These are phyloP conservation scores for Geotrichum bryndzae DNA, from an alignment of 1,139 yeast genomes.

Conservation along the genomic window DNA sequence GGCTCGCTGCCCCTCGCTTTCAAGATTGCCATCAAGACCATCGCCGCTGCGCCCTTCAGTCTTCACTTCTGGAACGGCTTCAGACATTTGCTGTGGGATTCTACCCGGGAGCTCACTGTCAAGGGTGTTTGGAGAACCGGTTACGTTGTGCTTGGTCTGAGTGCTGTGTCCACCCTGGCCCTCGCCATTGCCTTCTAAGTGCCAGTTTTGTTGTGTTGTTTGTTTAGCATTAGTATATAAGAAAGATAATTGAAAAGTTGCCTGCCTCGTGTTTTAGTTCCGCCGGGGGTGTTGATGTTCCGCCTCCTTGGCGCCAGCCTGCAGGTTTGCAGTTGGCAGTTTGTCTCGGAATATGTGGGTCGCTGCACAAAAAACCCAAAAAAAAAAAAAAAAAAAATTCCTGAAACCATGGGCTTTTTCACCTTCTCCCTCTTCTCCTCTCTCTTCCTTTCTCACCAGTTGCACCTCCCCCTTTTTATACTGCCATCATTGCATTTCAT, in stretches of 20 bases:
- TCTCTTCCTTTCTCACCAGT: not conserved
- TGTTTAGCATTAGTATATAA: not conserved
- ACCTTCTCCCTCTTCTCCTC: not conserved
- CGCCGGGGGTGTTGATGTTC: not conserved
- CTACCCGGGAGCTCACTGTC: slow-evolving; percentile 68
- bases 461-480: not conserved
- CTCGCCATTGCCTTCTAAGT: slow-evolving; percentile 25
- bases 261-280: not conserved
- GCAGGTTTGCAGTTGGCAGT: not conserved
- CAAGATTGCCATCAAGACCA: slow-evolving; percentile 60
- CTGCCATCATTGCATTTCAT: not conserved
- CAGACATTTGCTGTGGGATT: slow-evolving; percentile 92
- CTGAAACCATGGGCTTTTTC: not conserved
- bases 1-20: slow-evolving; percentile 53
- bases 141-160: slow-evolving; percentile 67
- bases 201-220: not conserved
- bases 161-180: slow-evolving; percentile 57
- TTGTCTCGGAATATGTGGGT: not conserved
- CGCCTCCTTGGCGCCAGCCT: not conserved
- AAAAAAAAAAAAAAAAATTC: not conserved
- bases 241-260: not conserved
- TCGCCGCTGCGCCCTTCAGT: slow-evolving; percentile 75
- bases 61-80: slow-evolving; percentile 82
- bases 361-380: not conserved
- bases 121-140: slow-evolving; percentile 93